A percentile compares a stretch with the other conserved stretches of the same genome.
Evolutionary conservation across 169 alveolate genomes (phyloP).

Genomic region (Eimeria acervulina): DNA sequence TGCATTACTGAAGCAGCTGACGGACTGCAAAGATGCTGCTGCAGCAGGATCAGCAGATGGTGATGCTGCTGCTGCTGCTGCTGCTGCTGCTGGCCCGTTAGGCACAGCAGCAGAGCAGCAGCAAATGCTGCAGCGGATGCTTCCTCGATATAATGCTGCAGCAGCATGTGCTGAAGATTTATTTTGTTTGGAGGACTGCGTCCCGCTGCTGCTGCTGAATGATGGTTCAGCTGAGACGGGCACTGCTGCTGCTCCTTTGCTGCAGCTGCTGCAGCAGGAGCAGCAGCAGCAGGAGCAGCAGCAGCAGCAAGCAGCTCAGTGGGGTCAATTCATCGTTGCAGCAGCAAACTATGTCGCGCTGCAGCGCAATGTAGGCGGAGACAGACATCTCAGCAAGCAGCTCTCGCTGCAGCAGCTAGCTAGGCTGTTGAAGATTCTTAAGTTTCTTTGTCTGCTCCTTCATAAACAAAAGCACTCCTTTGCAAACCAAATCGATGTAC

Average conservation of each 20-base stretch:
- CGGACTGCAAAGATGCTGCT: slow-evolving; percentile 12
- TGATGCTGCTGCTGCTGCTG: background rate
- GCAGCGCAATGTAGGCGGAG: background rate
- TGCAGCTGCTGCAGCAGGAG: slow-evolving; percentile 64
- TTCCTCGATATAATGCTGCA: background rate
- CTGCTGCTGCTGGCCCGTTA: background rate
- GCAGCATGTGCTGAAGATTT: slow-evolving; percentile 21
- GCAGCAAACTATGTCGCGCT: slow-evolving; percentile 36
- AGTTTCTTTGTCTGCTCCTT: slow-evolving; percentile 6
- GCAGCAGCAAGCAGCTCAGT: slow-evolving; percentile 21
- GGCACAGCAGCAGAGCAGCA: background rate
- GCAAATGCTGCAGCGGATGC: slow-evolving; percentile 19
- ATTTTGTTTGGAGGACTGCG: slow-evolving; percentile 8
- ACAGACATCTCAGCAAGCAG: slow-evolving; percentile 21
- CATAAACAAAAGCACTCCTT: slow-evolving; percentile 19
- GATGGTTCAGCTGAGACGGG: slow-evolving; percentile 39
- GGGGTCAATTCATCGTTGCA: slow-evolving; percentile 10
- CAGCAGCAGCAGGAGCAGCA: slow-evolving; percentile 47
- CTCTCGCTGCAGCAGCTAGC: slow-evolving; percentile 18
- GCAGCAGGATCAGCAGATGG: background rate
- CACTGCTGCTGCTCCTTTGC: slow-evolving; percentile 40
- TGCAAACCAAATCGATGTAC: slow-evolving; percentile 11
- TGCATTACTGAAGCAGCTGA: slow-evolving; percentile 57
- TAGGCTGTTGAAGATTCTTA: slow-evolving; percentile 25
- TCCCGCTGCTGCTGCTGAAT: slow-evolving; percentile 16